phyloP scores from a whole-genome alignment of 2,329 filamentous ascomycete genomes.

The Cladophialophora yegresii region DNA sequence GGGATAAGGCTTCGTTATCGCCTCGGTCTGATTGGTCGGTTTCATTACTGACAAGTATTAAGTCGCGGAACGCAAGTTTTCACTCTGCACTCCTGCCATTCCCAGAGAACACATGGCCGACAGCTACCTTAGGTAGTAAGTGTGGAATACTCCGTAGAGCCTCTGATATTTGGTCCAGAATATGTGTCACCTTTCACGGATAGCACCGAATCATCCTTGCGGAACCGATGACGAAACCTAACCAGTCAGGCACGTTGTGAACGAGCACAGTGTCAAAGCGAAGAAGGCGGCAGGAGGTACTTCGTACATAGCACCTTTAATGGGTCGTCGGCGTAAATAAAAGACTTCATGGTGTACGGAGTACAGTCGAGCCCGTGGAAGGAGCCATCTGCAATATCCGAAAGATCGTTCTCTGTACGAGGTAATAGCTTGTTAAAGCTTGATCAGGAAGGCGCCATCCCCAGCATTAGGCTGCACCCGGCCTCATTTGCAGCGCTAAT shows the following conservation, averaged over 20 bases:
- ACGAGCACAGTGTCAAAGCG: conserved; percentile 41
- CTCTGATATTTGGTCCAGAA: not conserved
- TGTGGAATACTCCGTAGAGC: no score
- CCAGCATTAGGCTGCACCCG: not conserved
- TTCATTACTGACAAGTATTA: not conserved
- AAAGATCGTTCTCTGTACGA: no score
- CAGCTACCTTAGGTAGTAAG: no score
- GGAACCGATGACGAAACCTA: conserved; percentile 23
- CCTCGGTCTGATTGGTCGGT: not conserved
- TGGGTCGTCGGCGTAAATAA: conserved; percentile 57
- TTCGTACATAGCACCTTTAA: conserved; percentile 44
- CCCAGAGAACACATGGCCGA: no score
- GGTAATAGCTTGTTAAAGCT: conserved; percentile 54
- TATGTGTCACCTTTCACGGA: not conserved
- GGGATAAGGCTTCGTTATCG: not conserved
- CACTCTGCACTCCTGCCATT: no score
- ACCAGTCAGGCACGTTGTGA: conserved; percentile 46
- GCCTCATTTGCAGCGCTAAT: not conserved
- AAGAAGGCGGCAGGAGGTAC: conserved; percentile 53
- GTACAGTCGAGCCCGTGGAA: conserved; percentile 53
- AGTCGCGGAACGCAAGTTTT: not conserved
- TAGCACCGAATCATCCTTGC: conserved; percentile 12
- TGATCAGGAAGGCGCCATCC: not conserved
- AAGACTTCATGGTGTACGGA: conserved; percentile 58
- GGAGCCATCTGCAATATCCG: conserved; percentile 42